Evolutionary conservation across 2,329 filamentous ascomycete species (phyloP), one percentile per base, ranked within the genome.

Genomic region (Clonostachys rosea): DNA sequence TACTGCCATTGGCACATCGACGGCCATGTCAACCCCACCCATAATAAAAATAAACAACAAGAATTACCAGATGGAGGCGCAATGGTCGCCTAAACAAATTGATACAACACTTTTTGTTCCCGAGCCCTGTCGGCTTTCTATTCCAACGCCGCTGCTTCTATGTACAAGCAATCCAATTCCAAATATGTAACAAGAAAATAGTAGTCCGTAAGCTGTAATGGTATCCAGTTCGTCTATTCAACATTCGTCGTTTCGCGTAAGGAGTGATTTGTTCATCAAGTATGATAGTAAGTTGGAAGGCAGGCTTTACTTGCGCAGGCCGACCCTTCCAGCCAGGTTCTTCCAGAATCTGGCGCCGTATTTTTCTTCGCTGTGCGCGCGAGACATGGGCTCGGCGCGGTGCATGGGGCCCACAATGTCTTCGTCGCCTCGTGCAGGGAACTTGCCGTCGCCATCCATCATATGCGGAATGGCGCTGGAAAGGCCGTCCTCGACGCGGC

Each of bases 321-420:
- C 63, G 35, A 78, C 69, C 61, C 72, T 76, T 44, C 67, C 74
- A 34, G 67, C 72, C 14, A 78, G 59, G 49, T 57, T 71, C 56
- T 69, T 74, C 70, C 75, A 71, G 58, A 78, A 78, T 45, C 70
- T 69, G 37, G 65, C 60, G 16, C 66, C 58, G 52, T 68, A 71
- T 52, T 68, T 68, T 52, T 73, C 70, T 41, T 75, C 72, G 48
- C 66, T 70, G 42, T 61, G 62, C 13, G 68, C 64, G 42, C 73
- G 68, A 33, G 66, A 63, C 77, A 81, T 81, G 52, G 73, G 67
- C 37, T 71, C 70, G 54, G 80, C 76, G 12, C 79, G 78, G 56
- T 83, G 81, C 91, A 96, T 96, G 7, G 91, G 91, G 2, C 91
- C 91, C 41, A 96, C 90, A 61, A 96, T 95, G 64, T 95, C 91